These are phyloP conservation scores for Arachis hypogaea DNA, from an alignment of 306 rosid species.

Conservation along the genomic window DNA sequence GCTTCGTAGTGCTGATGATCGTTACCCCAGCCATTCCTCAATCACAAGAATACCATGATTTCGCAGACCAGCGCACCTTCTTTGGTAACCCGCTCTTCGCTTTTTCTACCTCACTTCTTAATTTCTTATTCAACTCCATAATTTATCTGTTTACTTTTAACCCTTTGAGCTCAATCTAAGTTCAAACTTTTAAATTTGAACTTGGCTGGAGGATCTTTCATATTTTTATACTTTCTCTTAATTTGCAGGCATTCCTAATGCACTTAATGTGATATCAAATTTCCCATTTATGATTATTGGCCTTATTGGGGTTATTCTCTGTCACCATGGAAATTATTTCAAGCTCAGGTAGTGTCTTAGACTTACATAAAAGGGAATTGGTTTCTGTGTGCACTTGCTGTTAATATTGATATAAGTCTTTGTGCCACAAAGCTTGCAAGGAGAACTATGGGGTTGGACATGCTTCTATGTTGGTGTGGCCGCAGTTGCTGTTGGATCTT, in stretches of 20 bases:
- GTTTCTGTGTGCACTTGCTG: constrained; percentile 7
- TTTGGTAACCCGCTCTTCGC: constrained; percentile 51
- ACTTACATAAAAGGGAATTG: background rate
- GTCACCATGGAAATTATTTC: constrained; percentile 65
- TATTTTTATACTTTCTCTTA: background rate
- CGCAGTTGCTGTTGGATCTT: constrained; percentile 81
- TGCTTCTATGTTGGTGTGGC: constrained; percentile 82
- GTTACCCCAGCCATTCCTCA: constrained; percentile 84
- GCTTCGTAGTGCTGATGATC: constrained; percentile 74
- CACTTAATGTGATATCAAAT: constrained; percentile 83
- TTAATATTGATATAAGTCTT: constrained; percentile 9
- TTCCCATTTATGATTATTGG: constrained; percentile 83
- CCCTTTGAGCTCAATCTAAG: background rate
- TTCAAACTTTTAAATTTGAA: background rate
- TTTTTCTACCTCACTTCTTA: background rate
- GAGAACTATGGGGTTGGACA: constrained; percentile 91
- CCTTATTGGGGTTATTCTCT: constrained; percentile 68
- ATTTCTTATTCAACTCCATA: background rate
- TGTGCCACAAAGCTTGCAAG: constrained; percentile 62
- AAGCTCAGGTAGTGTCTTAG: constrained; percentile 60
- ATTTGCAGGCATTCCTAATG: constrained; percentile 78
- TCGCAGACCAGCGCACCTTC: constrained; percentile 80
- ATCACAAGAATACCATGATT: constrained; percentile 76
- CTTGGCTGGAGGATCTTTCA: background rate
- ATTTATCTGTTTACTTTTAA: background rate